Base-by-base conservation (phyloP, 2,329 filamentous ascomycete genomes). In the Claviceps cyperi region DNA sequence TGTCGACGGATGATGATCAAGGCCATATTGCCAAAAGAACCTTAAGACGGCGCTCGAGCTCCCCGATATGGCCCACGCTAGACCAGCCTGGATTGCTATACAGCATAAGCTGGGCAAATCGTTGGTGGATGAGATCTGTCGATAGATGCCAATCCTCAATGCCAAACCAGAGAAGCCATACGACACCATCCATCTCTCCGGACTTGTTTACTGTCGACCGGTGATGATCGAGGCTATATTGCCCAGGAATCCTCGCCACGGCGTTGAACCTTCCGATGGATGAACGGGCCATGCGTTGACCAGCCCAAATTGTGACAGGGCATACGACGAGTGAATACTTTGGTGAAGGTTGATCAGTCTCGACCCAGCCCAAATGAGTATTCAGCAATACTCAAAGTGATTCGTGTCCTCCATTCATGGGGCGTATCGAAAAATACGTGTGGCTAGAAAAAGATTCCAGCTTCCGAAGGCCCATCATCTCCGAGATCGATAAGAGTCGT, bases 401-500 rank as follows among this genome's bases (percentile, higher is more conserved):
- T 43, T 43, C 21, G 21, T 17, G 38, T 21, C 38, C 7, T 17
- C n/a, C 38, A 8, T 40, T 19, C 22, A 15, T 15, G 22, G 4
- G 15, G 15, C 24, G 21, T 32, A 32, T 37, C 19, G 17, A 22
- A n/a, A 37, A 19, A 15, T 46, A 46, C 22, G 19, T 9, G 7
- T 38, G 21, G 13, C 28, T 9, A 43, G 8, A 38, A 24, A 38
- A 9, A 15, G 14, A 8, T 14, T 48, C n/a, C 28, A 36, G 17
- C 13, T 35, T 36, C 8, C 32, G 45, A 28, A n/a, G 24, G 46
- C 46, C 32, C 17, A 19, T 52, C 13, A 58, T 52, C 55, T 48
- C 43, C 50, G 36, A 3, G 49, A 47, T 24, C 53, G 52, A 47
- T 55, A 53, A 36, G 52, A 51, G 43, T 59, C 52, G 45, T 53